Conservation (phyloP, 2,329 filamentous ascomycete species). For the Fonsecaea nubica region DNA sequence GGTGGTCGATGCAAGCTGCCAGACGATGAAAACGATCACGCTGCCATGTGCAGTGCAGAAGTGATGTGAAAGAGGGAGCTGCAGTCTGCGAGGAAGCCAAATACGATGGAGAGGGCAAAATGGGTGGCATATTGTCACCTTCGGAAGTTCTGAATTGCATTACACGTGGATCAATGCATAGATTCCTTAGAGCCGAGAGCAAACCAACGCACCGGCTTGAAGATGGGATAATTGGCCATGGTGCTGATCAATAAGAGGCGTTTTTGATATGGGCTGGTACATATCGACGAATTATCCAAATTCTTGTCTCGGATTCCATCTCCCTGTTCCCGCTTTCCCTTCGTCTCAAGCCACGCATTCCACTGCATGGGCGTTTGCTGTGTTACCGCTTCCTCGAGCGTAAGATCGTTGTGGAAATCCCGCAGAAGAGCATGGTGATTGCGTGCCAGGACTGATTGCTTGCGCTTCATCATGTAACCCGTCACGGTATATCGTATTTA, state of each 20-base stretch:
- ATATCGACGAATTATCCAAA: slow-evolving; percentile 20
- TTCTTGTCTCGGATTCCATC: background rate
- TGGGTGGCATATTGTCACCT: background rate
- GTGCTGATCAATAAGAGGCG: slow-evolving; percentile 26
- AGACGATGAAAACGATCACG: background rate
- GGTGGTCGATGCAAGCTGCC: slow-evolving; percentile 10
- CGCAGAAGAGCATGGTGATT: background rate
- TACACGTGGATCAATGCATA: slow-evolving; percentile 6
- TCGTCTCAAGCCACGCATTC: background rate
- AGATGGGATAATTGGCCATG: slow-evolving; percentile 28
- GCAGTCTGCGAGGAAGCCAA: background rate
- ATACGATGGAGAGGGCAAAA: background rate
- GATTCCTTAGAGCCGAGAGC: slow-evolving; percentile 28
- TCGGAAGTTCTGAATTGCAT: background rate
- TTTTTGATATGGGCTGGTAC: slow-evolving; percentile 24
- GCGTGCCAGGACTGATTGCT: background rate
- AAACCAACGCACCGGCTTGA: slow-evolving; percentile 23
- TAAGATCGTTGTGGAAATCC: background rate
- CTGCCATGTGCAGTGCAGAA: slow-evolving; percentile 7
- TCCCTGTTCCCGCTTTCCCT: background rate
- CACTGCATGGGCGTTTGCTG: background rate
- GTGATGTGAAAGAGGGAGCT: background rate
- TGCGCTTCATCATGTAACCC: background rate
- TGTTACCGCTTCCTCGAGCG: background rate
- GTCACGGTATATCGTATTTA: background rate